Percentiles rank a stretch among this genome's conserved stretches.
phyloP scores from a whole-genome alignment of 2,329 filamentous ascomycete genomes.

The Aspergillus floridensis region DNA sequence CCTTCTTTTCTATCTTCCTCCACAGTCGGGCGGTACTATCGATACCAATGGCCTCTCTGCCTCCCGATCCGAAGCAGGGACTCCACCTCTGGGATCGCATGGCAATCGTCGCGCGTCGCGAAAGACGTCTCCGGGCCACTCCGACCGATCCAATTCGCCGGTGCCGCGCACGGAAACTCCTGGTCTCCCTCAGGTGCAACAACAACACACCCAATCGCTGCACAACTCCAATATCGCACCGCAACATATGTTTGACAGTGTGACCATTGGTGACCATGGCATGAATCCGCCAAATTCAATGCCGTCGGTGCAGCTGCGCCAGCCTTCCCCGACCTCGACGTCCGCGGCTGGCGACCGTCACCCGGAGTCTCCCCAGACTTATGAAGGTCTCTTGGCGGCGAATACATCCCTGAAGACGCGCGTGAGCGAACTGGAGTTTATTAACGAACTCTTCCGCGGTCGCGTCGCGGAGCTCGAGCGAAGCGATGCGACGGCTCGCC shows the following conservation, averaged over 20 bases:
- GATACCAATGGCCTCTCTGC: slow-evolving; percentile 60
- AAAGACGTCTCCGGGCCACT: slow-evolving; percentile 68
- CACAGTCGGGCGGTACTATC: slow-evolving; percentile 43
- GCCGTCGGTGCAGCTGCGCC: slow-evolving; percentile 52
- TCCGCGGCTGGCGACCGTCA: slow-evolving; percentile 61
- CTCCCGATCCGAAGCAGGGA: slow-evolving; percentile 55
- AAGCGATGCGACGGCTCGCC: slow-evolving; percentile 66
- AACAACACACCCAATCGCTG: slow-evolving; percentile 58
- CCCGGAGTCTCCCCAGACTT: slow-evolving; percentile 70
- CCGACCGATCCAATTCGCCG: slow-evolving; percentile 73
- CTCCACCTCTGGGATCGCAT: slow-evolving; percentile 56
- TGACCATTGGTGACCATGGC: slow-evolving; percentile 64
- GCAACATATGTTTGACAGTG: slow-evolving; percentile 75
- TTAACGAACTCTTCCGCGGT: slow-evolving; percentile 78
- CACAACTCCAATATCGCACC: slow-evolving; percentile 66
- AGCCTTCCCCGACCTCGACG: slow-evolving; percentile 59
- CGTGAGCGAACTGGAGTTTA: slow-evolving; percentile 91
- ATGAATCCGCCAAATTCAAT: slow-evolving; percentile 57
- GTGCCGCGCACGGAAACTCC: slow-evolving; percentile 78
- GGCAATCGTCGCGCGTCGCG: slow-evolving; percentile 65
- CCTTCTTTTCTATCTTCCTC: slow-evolving; percentile 9
- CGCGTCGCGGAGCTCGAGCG: slow-evolving; percentile 73
- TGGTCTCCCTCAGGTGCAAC: slow-evolving; percentile 50
- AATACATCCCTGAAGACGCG: slow-evolving; percentile 91
- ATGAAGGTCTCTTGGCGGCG: slow-evolving; percentile 73